Evolutionary conservation across 306 rosid species (phyloP), one percentile per base, ranked within the genome.

Genomic region (Rosa chinensis): DNA sequence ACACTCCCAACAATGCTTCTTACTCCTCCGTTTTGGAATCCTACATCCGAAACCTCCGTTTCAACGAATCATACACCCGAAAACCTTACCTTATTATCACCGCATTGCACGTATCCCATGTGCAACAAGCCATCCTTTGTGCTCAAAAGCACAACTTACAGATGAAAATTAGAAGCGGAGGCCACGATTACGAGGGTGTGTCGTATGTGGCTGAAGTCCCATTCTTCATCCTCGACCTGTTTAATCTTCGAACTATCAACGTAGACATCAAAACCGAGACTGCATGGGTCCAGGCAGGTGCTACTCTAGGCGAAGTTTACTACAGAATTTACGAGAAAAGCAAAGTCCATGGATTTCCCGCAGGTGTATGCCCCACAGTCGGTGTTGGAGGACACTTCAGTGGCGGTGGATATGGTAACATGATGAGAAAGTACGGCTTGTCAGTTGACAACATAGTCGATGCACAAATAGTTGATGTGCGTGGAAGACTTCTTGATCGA

Each of bases 351-450:
- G 70, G 70, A 20, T 64, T 32, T 6, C 20, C 70, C 2, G 70
- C 70, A 4, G 20, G 70, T 13, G 70, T 64, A 32, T 13, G 21
- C 21, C 70, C 70, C 7, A 64, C 70, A 11, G 70, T 64, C 9
- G 70, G 70, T 13, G 44, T 64, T 16, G 70, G 70, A 32, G 70
- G 70, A 35, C 70, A 64, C 70, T 35, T 43, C 8, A 43, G 45
- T 8, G 67, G 67, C 17, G 67, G 67, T 28, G 67, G 67, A 62
- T 62, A 62, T 12, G 70, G 70, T 16, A 64, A 64, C 9, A 64
- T 64, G 70, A 64, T 64, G 70, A 64, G 70, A 16, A 64, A 64
- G 70, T 64, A 64, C 70, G 70, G 70, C 10, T 64, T 64, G 70
- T 64, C 70, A 35, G 44, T 64, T 28, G 70, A 64, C 44, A 64